Evolutionary conservation across 257 asterid genomes (phyloP), one percentile per base, ranked within the genome.

Genomic region (Fraxinus quadrangulata): DNA sequence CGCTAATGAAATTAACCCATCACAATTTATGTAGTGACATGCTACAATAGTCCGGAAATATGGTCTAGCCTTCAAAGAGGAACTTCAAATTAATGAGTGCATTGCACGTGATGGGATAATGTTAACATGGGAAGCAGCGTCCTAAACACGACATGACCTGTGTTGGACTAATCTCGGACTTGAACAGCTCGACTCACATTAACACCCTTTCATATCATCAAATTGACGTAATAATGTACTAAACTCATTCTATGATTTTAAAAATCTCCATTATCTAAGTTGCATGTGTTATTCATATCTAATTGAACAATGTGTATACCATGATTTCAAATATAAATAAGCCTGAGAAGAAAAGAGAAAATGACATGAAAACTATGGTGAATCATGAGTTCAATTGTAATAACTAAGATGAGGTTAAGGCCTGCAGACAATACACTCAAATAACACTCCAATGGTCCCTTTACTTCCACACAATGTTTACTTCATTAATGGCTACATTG

Each of bases 391-490:
- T 36, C 13, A 33, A 63, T 75, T 67, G 75, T 63, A 45, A 10
- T 56, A 28, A 24, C 61, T 70, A 67, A 75, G 7, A 54, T 54
- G 63, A 54, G 24, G 63, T 75, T 61, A 6, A 59, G 31, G 72
- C 39, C 67, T 26, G 24, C 67, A 21, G 45, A 80, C 80, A 80
- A 56, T 1, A n/a, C 45, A 70, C 79, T 80, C 73, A 56, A 31
- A 54, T 2, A 70, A 2, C 73, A 36, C 69, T 59, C 39, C 74
- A 56, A 45, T 56, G 16, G 37, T 13, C 80, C 75, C 77, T 80
- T 75, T 70, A 71, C 80, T 80, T 80, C 47, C 70, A 40, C 30
- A 30, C 14, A 28, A 63, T 70, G 80, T 40, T 75, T 79, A 70
- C 80, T 75, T 74, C 72, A 79, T 54, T 5, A 2, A 13, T 37